Evolutionary conservation across 2,329 filamentous ascomycete genomes (phyloP).

Genomic region (Cyanodermella asteris): DNA sequence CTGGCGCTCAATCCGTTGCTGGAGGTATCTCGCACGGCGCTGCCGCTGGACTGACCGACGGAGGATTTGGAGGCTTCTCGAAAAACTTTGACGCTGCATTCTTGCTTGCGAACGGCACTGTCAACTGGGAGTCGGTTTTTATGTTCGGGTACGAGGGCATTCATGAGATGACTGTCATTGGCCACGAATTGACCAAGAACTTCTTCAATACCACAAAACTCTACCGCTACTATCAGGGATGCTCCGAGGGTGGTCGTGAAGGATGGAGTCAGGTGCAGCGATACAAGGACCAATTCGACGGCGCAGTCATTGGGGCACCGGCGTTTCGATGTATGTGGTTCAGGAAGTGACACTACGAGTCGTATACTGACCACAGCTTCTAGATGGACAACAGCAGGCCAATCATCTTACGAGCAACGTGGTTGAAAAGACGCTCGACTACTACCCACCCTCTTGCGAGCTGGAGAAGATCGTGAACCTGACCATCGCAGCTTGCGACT

Average conservation of each 20-base stretch:
- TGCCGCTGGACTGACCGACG: slow-evolving; percentile 26
- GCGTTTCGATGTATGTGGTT: too few species aligned
- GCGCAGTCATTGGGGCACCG: too few species aligned
- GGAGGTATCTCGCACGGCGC: too few species aligned
- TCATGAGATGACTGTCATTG: slow-evolving; percentile 27
- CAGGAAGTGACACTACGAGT: too few species aligned
- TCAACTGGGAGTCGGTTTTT: slow-evolving; percentile 28
- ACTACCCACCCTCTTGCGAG: slow-evolving; percentile 25
- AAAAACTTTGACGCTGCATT: slow-evolving; percentile 17
- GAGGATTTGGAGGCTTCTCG: slow-evolving; percentile 27
- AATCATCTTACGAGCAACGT: slow-evolving; percentile 18
- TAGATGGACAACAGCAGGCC: slow-evolving; percentile 24
- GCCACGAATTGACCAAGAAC: slow-evolving; percentile 21
- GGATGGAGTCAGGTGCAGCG: slow-evolving; percentile 25
- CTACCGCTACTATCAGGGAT: slow-evolving; percentile 15
- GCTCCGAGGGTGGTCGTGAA: slow-evolving; percentile 27
- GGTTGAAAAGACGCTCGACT: slow-evolving; percentile 19
- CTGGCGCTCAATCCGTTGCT: too few species aligned
- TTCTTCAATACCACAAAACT: slow-evolving; percentile 18
- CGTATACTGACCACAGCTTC: too few species aligned
- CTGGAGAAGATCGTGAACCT: slow-evolving; percentile 30
- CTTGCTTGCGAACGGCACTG: slow-evolving; percentile 18
- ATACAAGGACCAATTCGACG: too few species aligned
- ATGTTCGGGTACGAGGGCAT: slow-evolving; percentile 31
- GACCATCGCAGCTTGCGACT: slow-evolving; percentile 33